Conservation (phyloP, 2,329 filamentous ascomycete species). For the Fusarium kyushuense region DNA sequence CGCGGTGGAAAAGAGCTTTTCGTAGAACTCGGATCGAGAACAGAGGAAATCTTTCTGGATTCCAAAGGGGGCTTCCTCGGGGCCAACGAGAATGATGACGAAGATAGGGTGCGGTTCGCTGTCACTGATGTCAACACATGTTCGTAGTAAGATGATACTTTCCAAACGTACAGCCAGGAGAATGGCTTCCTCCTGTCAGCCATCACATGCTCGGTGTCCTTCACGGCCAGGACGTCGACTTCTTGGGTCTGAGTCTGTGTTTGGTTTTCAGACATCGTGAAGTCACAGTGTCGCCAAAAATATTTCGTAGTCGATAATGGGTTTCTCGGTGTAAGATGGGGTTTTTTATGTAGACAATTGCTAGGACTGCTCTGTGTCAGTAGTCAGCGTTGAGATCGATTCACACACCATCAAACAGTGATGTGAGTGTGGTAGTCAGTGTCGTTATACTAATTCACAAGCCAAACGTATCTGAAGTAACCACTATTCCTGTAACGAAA, state of each 20-base stretch:
- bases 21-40: slow-evolving; percentile 63
- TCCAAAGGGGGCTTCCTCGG: slow-evolving; percentile 65
- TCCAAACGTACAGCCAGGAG: slow-evolving; percentile 55
- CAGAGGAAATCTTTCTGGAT: slow-evolving; percentile 71
- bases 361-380: slow-evolving; percentile 2
- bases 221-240: slow-evolving; percentile 7
- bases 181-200: slow-evolving; percentile 45
- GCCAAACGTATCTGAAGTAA: neutral
- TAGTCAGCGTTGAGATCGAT: slow-evolving; percentile 29
- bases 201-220: slow-evolving; percentile 25
- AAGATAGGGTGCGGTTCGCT: slow-evolving; percentile 68
- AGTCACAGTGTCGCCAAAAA: neutral
- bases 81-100: slow-evolving; percentile 66
- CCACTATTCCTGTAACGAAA: neutral
- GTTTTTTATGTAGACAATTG: neutral
- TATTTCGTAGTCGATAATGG: neutral
- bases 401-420: slow-evolving; percentile 15
- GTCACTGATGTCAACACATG: slow-evolving; percentile 19
- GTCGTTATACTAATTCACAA: neutral
- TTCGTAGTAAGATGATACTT: neutral
- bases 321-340: neutral
- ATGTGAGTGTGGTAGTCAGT: neutral
- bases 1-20: slow-evolving; percentile 57
- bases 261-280: slow-evolving; percentile 35
- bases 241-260: slow-evolving; percentile 27